These are phyloP conservation scores for Cladosporium cucumerinum DNA, from an alignment of 2,329 filamentous ascomycete genomes.

Conservation along the genomic window DNA sequence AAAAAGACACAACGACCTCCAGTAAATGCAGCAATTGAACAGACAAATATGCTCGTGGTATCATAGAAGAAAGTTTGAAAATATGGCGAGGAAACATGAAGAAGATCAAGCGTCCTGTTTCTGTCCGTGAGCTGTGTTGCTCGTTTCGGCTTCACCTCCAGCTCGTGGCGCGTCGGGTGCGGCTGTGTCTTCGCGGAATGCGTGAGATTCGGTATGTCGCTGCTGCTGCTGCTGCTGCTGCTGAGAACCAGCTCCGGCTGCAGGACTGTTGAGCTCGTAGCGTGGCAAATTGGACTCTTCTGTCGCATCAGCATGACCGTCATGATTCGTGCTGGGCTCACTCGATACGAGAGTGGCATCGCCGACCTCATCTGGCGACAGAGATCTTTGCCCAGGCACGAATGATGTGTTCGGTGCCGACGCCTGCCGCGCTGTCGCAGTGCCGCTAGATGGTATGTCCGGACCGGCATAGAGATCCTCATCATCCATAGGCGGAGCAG, in stretches of 20 bases:
- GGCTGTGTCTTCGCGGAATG: background rate
- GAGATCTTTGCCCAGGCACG: background rate
- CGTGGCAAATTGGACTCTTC: constrained; percentile 18
- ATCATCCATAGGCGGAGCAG: constrained; percentile 35
- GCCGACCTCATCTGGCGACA: background rate
- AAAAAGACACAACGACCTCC: background rate
- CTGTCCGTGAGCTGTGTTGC: background rate
- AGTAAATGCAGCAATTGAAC: background rate
- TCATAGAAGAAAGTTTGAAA: constrained; percentile 2
- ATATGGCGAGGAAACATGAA: background rate
- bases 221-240: constrained; percentile 4
- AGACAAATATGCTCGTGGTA: constrained; percentile 10
- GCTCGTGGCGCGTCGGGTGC: background rate
- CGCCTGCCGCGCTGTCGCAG: background rate
- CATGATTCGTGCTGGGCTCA: constrained; percentile 2
- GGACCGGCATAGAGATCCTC: background rate
- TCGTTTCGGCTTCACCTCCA: background rate
- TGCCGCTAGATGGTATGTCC: background rate
- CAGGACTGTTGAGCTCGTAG: constrained; percentile 21
- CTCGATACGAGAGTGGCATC: constrained; percentile 1
- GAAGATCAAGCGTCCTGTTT: background rate
- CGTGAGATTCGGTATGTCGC: background rate
- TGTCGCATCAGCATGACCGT: constrained; percentile 23
- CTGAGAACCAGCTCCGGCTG: background rate
- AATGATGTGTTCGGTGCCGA: background rate